Evolutionary conservation across 2,329 filamentous ascomycete species (phyloP).

Genomic region (Pseudogymnoascus sp.): DNA sequence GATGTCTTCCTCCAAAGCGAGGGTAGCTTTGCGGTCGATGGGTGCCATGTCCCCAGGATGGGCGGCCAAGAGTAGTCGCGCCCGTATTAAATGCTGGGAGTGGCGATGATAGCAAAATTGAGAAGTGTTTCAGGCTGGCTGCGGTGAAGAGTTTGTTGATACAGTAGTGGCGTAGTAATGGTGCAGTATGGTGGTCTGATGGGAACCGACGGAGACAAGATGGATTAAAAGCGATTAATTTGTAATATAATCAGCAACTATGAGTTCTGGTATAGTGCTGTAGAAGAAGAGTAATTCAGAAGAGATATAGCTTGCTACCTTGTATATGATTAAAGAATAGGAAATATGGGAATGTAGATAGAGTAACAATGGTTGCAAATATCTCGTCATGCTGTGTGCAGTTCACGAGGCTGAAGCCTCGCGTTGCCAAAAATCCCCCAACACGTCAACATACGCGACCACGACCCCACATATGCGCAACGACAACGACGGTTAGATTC

Average conservation of each 20-base stretch:
- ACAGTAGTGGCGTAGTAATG: not conserved
- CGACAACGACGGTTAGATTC: not conserved
- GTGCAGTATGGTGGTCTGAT: not conserved
- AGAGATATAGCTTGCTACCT: not conserved
- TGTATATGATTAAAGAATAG: not conserved
- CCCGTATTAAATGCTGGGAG: not conserved
- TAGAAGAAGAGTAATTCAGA: not conserved
- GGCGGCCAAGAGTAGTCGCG: not conserved
- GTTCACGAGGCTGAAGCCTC: conserved; percentile 2
- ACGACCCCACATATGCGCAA: conserved; percentile 1
- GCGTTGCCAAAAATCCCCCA: not conserved
- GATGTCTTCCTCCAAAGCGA: conserved; percentile 7
- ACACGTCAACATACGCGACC: conserved; percentile 6
- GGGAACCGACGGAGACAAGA: not conserved
- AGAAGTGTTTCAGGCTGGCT: not conserved
- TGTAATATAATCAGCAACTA: not conserved
- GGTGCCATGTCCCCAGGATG: not conserved
- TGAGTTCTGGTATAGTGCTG: not conserved
- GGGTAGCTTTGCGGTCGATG: not conserved
- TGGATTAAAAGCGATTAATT: not conserved
- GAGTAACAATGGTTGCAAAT: not conserved
- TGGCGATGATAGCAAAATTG: not conserved
- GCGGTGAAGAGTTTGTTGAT: not conserved
- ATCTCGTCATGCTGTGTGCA: not conserved
- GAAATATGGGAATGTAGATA: not conserved